phyloP scores from a whole-genome alignment of 2,329 filamentous ascomycete genomes.

The Penicillium sp. region DNA sequence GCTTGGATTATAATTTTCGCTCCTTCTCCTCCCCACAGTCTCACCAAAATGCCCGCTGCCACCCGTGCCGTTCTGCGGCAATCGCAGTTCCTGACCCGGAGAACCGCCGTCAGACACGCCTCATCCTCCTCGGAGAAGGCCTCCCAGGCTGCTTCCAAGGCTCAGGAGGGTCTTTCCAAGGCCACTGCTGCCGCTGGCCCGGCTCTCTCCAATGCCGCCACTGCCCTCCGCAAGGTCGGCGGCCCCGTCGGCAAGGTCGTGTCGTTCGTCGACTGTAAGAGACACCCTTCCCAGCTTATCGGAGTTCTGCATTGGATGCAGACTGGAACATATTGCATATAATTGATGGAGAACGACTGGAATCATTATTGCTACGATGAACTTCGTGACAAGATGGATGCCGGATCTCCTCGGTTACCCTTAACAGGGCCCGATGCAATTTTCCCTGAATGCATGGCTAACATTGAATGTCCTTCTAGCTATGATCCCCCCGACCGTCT shows the following conservation, averaged over 20 bases:
- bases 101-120: slow-evolving; percentile 48
- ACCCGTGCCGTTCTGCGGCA: slow-evolving; percentile 49
- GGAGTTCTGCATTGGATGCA: neutral
- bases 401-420: slow-evolving; percentile 16
- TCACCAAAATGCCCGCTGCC: slow-evolving; percentile 45
- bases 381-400: neutral
- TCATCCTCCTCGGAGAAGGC: slow-evolving; percentile 50
- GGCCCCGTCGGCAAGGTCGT: slow-evolving; percentile 79
- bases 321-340: neutral
- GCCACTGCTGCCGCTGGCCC: slow-evolving; percentile 79
- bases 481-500: slow-evolving; percentile 80
- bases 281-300: slow-evolving; percentile 3
- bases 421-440: neutral
- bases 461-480: slow-evolving; percentile 53
- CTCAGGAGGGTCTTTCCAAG: slow-evolving; percentile 77
- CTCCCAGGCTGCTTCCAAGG: slow-evolving; percentile 57
- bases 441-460: slow-evolving; percentile 17
- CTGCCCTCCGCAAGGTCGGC: slow-evolving; percentile 72
- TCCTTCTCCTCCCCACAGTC: slow-evolving; percentile 26
- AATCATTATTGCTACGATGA: slow-evolving; percentile 1
- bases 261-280: slow-evolving; percentile 81
- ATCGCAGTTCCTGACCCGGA: slow-evolving; percentile 48
- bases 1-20: slow-evolving; percentile 28
- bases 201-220: slow-evolving; percentile 71
- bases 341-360: neutral